Evolutionary conservation across 495 filamentous ascomycete species (phyloP).

Genomic region (Aspergillus saccharolyticus): DNA sequence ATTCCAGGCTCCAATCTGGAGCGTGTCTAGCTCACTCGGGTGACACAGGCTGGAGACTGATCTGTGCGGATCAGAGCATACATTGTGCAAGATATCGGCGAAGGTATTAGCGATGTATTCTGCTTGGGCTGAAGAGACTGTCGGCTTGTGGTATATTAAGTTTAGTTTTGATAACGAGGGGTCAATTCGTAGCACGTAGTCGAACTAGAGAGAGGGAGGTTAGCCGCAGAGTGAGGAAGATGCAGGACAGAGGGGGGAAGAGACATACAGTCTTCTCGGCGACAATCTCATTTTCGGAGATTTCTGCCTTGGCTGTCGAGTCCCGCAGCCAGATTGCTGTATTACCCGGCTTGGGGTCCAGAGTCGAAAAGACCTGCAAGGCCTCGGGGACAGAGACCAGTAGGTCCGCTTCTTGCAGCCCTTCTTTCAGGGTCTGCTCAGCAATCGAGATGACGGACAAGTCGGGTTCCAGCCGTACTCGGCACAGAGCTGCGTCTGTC

Average conservation of each 20-base stretch:
- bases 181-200: conserved; percentile 14
- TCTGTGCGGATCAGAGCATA: conserved; percentile 14
- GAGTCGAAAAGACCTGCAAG: conserved; percentile 11
- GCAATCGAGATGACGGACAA: conserved; percentile 9
- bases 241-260: not conserved
- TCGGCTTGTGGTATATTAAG: conserved; percentile 27
- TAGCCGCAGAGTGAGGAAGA: no score
- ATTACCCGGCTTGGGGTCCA: conserved; percentile 16
- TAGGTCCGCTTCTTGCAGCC: conserved; percentile 8
- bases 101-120: conserved; percentile 23
- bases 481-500: conserved; percentile 10
- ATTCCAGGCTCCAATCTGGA: conserved; percentile 26
- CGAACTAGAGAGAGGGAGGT: conserved; percentile 4
- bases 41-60: conserved; percentile 9
- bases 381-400: conserved; percentile 12
- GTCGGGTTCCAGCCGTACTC: conserved; percentile 9
- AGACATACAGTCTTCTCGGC: conserved; percentile 11
- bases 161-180: conserved; percentile 12
- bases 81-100: conserved; percentile 22
- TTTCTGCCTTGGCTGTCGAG: conserved; percentile 7
- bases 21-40: conserved; percentile 11
- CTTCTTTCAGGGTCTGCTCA: conserved; percentile 8
- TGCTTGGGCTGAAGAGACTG: conserved; percentile 21
- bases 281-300: conserved; percentile 8
- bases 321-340: conserved; percentile 15